Base-by-base conservation (phyloP, 352 stramenopile genomes). In the Thraustochytrium sp. region DNA sequence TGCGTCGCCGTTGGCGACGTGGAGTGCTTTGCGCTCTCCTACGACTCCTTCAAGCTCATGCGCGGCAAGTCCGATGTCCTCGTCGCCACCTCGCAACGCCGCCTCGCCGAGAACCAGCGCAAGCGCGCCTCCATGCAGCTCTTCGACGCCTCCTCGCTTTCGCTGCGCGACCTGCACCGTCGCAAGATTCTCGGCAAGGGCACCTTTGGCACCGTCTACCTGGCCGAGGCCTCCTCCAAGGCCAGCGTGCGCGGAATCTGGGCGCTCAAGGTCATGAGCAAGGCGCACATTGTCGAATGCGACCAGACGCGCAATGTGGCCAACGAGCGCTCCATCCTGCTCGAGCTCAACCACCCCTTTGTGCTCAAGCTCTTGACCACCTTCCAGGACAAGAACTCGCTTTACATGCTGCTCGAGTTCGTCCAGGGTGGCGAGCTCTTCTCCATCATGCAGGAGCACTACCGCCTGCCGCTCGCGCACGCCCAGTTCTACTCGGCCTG, bases 231-330 rank as follows among this genome's bases (percentile, higher is more conserved):
- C 86, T 89, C 92, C 84, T 53, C 90, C 3, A 80, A 49, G 46
- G 93, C 89, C 61, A 91, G 93, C 80, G 87, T 96, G 3, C 90
- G 90, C 85, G 84, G 92, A 72, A 89, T 94, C n/a, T 98, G 97
- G 64, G 95, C 96, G 16, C 89, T 98, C 31, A 98, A 99, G 85
- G 96, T 94, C 87, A 92, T 98, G 89, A 93, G 94, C 46, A 99
- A 99, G 85, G 89, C 90, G 59, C 92, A 98, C 87, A 97, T 99
- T 83, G 96, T 98, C 80, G 93, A 95, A 84, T 96, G 95, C 2
- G 90, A 97, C 84, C 95, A 98, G 84, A 92, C 96, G 86, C 92
- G 93, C 72, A 97, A 96, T 85, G 94, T 98, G 38, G 89, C 96
- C 84, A 96, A 96, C 88, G 95, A 98, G 87, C 97, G 97, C 82